A percentile compares a stretch with the other conserved stretches of the same genome.
Evolutionary conservation across 257 asterid species (phyloP).

Genomic region (Echites panduratus): DNA sequence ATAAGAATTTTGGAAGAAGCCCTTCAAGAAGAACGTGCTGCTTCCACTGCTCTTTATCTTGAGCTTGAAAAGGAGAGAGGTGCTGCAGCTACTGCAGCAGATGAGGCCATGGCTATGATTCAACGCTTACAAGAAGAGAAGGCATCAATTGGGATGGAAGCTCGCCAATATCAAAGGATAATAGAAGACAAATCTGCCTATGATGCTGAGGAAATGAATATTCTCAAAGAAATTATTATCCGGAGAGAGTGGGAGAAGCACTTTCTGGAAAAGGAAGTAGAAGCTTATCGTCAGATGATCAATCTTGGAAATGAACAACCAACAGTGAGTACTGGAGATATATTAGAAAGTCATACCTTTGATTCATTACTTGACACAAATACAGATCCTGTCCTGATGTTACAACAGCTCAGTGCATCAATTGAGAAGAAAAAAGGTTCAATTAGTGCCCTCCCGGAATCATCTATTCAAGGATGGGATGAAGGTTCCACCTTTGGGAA

Average conservation of each 20-base stretch:
- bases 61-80: conserved; percentile 95
- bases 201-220: conserved; percentile 82
- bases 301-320: conserved; percentile 32
- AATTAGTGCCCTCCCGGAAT: conserved; percentile 17
- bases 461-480: conserved; percentile 13
- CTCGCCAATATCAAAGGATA: conserved; percentile 79
- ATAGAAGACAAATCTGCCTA: conserved; percentile 76
- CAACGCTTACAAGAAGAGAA: conserved; percentile 90
- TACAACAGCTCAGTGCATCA: conserved; percentile 34
- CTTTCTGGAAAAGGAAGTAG: conserved; percentile 73
- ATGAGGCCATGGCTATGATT: conserved; percentile 98
- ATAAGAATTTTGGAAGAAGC: conserved; percentile 48
- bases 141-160: conserved; percentile 80
- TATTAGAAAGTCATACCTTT: conserved; percentile 10
- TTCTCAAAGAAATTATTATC: conserved; percentile 68
- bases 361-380: conserved; percentile 28
- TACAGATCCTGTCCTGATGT: conserved; percentile 42
- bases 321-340: conserved; percentile 15
- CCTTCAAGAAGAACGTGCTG: conserved; percentile 56
- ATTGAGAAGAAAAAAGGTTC: conserved; percentile 31
- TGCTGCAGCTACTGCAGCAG: conserved; percentile 93
- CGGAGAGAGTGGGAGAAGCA: conserved; percentile 75
- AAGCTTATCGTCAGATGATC: conserved; percentile 45
- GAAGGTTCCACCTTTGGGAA: conserved; percentile 19
- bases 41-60: conserved; percentile 24